phyloP scores from a whole-genome alignment of 2,329 filamentous ascomycete genomes.

The Claviceps paspali region DNA sequence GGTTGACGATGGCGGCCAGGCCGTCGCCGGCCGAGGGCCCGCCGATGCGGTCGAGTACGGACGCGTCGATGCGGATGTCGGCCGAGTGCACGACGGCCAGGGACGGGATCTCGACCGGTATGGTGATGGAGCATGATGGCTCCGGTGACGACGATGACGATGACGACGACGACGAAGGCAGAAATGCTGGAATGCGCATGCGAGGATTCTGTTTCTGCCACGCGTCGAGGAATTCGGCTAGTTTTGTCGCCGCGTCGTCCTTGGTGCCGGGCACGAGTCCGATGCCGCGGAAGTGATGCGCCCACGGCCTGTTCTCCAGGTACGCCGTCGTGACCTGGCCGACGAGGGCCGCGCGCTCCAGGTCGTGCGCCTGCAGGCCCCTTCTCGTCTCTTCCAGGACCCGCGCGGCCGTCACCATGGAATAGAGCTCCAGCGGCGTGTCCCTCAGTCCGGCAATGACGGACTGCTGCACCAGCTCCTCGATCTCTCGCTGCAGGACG shows the following conservation, averaged over 20 bases:
- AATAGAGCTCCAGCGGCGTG: constrained; percentile 29
- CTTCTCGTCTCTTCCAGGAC: constrained; percentile 29
- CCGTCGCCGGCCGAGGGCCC: constrained; percentile 18
- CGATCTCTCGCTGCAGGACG: constrained; percentile 61
- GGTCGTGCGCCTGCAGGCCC: constrained; percentile 30
- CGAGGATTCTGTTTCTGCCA: constrained; percentile 18
- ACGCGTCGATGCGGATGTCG: constrained; percentile 40
- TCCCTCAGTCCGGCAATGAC: constrained; percentile 24
- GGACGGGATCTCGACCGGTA: constrained; percentile 79
- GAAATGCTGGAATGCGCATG: constrained; percentile 13
- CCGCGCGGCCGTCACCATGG: constrained; percentile 28
- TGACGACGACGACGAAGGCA: neutral
- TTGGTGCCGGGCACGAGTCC: constrained; percentile 23
- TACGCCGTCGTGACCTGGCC: constrained; percentile 34
- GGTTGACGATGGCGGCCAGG: constrained; percentile 41
- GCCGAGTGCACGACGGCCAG: constrained; percentile 72
- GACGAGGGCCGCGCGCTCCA: constrained; percentile 41
- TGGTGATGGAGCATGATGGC: constrained; percentile 52
- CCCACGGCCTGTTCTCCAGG: constrained; percentile 31
- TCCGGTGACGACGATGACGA: constrained; percentile 6
- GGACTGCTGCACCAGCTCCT: constrained; percentile 28
- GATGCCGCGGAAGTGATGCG: constrained; percentile 32
- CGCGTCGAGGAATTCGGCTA: constrained; percentile 15
- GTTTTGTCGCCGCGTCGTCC: constrained; percentile 15
- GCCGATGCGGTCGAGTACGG: constrained; percentile 15